Evolutionary conservation across 805 yeast species (phyloP), one percentile per base, ranked within the genome.

Genomic region (Kodamaea jinghongensis): DNA sequence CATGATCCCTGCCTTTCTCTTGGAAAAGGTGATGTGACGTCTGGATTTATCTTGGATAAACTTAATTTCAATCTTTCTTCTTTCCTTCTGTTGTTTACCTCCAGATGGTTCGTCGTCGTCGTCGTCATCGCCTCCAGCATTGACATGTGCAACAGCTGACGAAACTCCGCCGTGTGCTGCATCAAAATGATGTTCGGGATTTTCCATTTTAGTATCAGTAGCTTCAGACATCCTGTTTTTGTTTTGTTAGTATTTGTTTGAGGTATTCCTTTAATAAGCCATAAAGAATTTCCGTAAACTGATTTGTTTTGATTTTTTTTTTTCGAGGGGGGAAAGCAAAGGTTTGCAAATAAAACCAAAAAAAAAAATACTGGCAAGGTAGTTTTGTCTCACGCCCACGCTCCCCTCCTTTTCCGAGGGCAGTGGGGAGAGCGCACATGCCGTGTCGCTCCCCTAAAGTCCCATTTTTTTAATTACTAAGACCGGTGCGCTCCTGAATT

Each of bases 1-100:
- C 99, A 93, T 93, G 57, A 93, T 91, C 53, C 99, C 99, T 33
- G 96, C 98, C 68, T 91, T 91, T 68, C 99, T 85, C 71, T 93
- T 93, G 39, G 97, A 88, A 58, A 93, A 93, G 22, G 99, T 93
- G 54, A 93, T 95, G 67, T 93, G 99, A 58, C 99, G 86, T 63
- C 99, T 81, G 14, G 96, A 87, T 70, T 93, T 93, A 66, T 93
- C 97, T 70, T 91, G 96, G 57, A 93, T 93, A 60, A 93, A 93
- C 71, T 88, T 87, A 63, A 93, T 93, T 66, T 93, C 99, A 56
- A 91, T 91, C 67, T 91, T 91, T 72, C 99, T 70, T 58, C 83
- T 67, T 55, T 78, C 83, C 58, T 79, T 72, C 47, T 69, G 71
- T 49, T 68, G 70, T 52, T 69, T 68, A 16, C 78, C 76, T 16